These are phyloP conservation scores for Populus simonii DNA, from an alignment of 345 rosid species.

Conservation along the genomic window DNA sequence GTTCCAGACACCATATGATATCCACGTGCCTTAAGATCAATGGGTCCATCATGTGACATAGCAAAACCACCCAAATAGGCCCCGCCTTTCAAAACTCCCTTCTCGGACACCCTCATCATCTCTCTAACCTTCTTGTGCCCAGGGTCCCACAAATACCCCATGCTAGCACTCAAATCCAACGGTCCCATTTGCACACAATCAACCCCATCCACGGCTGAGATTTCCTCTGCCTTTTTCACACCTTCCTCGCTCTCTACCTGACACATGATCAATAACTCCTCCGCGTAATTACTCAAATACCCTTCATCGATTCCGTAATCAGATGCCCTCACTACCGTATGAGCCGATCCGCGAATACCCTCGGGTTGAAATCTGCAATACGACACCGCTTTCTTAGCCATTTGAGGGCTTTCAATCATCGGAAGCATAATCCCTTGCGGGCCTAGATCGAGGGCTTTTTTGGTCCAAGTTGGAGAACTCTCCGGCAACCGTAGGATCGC, in stretches of 20 bases:
- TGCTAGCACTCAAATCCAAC: constrained; percentile 79
- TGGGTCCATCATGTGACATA: constrained; percentile 65
- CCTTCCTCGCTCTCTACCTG: constrained; percentile 81
- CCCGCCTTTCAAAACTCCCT: constrained; percentile 52
- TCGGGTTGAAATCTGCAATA: constrained; percentile 78
- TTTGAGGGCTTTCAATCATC: constrained; percentile 64
- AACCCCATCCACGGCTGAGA: constrained; percentile 79
- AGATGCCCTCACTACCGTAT: constrained; percentile 76
- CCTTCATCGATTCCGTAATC: constrained; percentile 81
- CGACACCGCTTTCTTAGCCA: constrained; percentile 71
- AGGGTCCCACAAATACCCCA: constrained; percentile 92
- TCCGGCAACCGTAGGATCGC: constrained; percentile 84
- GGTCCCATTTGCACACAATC: constrained; percentile 97
- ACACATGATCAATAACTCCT: constrained; percentile 77
- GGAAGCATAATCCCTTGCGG: constrained; percentile 95
- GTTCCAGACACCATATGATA: constrained; percentile 75
- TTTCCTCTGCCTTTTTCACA: constrained; percentile 62
- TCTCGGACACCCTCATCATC: constrained; percentile 67
- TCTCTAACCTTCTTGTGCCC: constrained; percentile 82
- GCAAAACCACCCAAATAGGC: constrained; percentile 72
- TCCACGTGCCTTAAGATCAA: constrained; percentile 52
- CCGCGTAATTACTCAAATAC: constrained; percentile 59
- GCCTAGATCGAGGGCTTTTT: constrained; percentile 86
- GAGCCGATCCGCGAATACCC: constrained; percentile 85
- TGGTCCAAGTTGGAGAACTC: constrained; percentile 65